A percentile compares a stretch with the other conserved stretches of the same genome.
These are phyloP conservation scores for Pelargonium citronellum DNA, from an alignment of 441 rosid species.

Conservation along the genomic window DNA sequence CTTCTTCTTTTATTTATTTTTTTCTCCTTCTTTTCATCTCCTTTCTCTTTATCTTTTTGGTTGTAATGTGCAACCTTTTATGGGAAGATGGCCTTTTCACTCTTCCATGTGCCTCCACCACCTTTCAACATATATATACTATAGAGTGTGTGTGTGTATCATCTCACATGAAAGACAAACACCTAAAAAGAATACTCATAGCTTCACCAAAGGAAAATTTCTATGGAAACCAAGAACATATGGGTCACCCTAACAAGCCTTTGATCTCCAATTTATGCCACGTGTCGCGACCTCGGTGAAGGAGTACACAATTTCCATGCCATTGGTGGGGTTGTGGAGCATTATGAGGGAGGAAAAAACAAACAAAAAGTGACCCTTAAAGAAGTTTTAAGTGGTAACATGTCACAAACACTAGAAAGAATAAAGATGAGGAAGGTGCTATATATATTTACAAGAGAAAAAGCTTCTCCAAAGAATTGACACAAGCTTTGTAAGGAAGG, in stretches of 20 bases:
- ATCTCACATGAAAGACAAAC: slow-evolving; percentile 42
- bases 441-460: slow-evolving; percentile 25
- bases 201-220: background rate
- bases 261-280: background rate
- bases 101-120: slow-evolving; percentile 41
- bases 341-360: slow-evolving; percentile 28
- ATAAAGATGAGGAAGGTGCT: slow-evolving; percentile 34
- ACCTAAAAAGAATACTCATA: slow-evolving; percentile 21
- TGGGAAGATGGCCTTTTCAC: slow-evolving; percentile 35
- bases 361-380: slow-evolving; percentile 50
- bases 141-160: slow-evolving; percentile 20
- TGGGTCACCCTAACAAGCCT: slow-evolving; percentile 11
- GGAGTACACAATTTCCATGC: slow-evolving; percentile 20
- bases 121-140: slow-evolving; percentile 22
- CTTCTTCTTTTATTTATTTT: background rate
- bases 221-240: no score
- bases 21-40: slow-evolving; percentile 16
- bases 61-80: slow-evolving; percentile 28
- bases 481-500: slow-evolving; percentile 32
- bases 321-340: slow-evolving; percentile 21
- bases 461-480: background rate
- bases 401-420: slow-evolving; percentile 35
- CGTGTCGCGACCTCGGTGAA: slow-evolving; percentile 15
- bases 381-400: slow-evolving; percentile 45
- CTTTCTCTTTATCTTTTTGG: slow-evolving; percentile 36